These are phyloP conservation scores for Trypanosoma scelopori DNA, from an alignment of 208 protist species.

Conservation along the genomic window DNA sequence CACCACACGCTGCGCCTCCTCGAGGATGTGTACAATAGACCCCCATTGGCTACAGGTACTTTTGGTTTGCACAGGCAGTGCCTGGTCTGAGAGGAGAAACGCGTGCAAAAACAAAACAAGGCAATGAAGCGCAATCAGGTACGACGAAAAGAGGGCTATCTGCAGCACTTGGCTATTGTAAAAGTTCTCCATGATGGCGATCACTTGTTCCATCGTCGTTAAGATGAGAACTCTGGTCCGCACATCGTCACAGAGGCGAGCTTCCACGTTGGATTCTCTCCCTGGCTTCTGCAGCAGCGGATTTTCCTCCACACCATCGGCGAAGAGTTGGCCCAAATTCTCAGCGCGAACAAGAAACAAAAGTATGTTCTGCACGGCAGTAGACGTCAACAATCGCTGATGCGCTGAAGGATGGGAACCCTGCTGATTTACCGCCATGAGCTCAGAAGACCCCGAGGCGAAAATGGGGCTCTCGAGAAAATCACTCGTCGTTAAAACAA, in stretches of 20 bases:
- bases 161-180: constrained; percentile 20
- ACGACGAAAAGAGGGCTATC: constrained; percentile 9
- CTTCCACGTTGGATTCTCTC: neutral
- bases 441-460: neutral
- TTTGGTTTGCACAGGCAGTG: neutral
- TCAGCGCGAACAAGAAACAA: constrained; percentile 57
- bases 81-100: constrained; percentile 44
- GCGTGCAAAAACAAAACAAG: constrained; percentile 71
- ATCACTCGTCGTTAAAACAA: constrained; percentile 31
- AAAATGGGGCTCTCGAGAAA: constrained; percentile 37
- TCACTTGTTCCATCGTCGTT: constrained; percentile 22
- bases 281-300: neutral
- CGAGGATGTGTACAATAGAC: constrained; percentile 38
- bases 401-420: constrained; percentile 23
- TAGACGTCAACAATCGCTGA: constrained; percentile 44
- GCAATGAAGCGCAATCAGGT: constrained; percentile 61
- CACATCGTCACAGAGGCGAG: constrained; percentile 19
- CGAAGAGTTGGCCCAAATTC: constrained; percentile 21
- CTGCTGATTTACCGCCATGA: constrained; percentile 1
- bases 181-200: constrained; percentile 26
- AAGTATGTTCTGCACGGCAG: constrained; percentile 59
- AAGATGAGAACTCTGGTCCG: constrained; percentile 19
- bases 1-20: constrained; percentile 46
- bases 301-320: constrained; percentile 4
- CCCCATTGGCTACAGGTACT: constrained; percentile 12